Evolutionary conservation across 2,329 filamentous ascomycete genomes (phyloP).

Genomic region (Pleomassaria siparia): DNA sequence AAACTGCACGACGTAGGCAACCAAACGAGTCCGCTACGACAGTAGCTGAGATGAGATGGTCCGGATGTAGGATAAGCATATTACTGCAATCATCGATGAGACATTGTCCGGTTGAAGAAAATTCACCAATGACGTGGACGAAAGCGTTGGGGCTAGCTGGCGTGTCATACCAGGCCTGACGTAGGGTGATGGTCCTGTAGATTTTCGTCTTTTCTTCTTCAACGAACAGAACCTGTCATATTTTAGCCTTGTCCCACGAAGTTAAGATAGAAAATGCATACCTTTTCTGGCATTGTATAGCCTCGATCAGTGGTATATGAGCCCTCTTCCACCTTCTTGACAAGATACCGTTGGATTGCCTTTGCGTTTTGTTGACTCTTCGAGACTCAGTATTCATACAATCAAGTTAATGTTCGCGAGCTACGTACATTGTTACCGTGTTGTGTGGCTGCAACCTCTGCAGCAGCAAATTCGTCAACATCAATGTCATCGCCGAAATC

Average conservation of each 20-base stretch:
- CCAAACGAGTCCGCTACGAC: constrained; percentile 95
- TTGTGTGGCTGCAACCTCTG: constrained; percentile 73
- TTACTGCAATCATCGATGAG: constrained; percentile 79
- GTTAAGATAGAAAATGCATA: constrained; percentile 38
- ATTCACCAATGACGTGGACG: constrained; percentile 83
- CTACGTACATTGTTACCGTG: constrained; percentile 60
- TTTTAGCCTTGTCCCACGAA: constrained; percentile 18
- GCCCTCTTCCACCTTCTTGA: constrained; percentile 71
- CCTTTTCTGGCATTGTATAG: constrained; percentile 68
- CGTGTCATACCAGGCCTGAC: constrained; percentile 85
- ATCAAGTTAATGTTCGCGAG: constrained; percentile 19
- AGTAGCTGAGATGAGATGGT: constrained; percentile 92
- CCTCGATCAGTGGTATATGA: constrained; percentile 67
- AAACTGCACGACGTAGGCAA: constrained; percentile 84
- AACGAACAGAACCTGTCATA: constrained; percentile 72
- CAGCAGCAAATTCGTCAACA: constrained; percentile 68
- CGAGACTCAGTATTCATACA: constrained; percentile 61
- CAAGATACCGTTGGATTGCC: constrained; percentile 83
- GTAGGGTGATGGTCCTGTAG: constrained; percentile 70
- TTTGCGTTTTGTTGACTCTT: constrained; percentile 68
- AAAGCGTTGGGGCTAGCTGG: constrained; percentile 72
- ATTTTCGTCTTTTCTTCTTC: constrained; percentile 72
- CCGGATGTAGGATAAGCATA: constrained; percentile 88
- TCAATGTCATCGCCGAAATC: constrained; percentile 75
- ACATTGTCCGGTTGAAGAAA: constrained; percentile 70